These are phyloP conservation scores for Tulasnella sp. DNA, from an alignment of 768 basidiomycete species.

Conservation along the genomic window DNA sequence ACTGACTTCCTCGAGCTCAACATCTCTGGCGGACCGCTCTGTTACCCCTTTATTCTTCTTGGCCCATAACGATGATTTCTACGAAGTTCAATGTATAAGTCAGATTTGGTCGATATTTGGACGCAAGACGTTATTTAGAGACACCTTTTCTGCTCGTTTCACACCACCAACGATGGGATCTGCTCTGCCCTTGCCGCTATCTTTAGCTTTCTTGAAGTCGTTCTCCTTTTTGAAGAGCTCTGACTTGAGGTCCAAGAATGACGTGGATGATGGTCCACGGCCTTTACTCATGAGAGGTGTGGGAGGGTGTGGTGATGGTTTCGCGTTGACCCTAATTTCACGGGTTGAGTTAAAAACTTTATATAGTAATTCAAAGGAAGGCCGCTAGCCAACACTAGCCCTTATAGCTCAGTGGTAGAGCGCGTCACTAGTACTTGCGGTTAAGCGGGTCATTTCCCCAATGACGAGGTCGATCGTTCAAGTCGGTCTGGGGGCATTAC, in stretches of 20 bases:
- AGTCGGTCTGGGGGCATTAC: conserved; percentile 12
- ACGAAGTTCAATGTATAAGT: not conserved
- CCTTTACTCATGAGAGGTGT: conserved; percentile 41
- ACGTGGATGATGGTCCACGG: conserved; percentile 57
- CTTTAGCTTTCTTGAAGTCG: conserved; percentile 52
- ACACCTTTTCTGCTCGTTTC: conserved; percentile 60
- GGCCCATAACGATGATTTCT: conserved; percentile 74
- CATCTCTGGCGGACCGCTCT: conserved; percentile 50
- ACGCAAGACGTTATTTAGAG: conserved; percentile 5
- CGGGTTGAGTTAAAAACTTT: not conserved
- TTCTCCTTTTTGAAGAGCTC: conserved; percentile 43
- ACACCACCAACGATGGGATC: conserved; percentile 46
- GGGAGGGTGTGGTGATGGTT: not conserved
- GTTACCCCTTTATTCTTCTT: conserved; percentile 66
- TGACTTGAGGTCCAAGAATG: conserved; percentile 73
- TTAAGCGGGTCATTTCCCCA: not conserved
- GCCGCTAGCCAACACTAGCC: not conserved
- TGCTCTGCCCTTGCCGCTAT: conserved; percentile 35
- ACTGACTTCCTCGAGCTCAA: conserved; percentile 58
- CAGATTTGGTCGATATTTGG: not conserved
- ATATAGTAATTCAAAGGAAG: not conserved
- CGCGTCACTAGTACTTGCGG: conserved; percentile 29
- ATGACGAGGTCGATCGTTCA: conserved; percentile 16
- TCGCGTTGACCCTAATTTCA: not conserved
- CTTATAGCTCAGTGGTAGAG: conserved; percentile 33